A percentile compares a stretch with the other conserved stretches of the same genome.
phyloP scores from a whole-genome alignment of 345 rosid species.

The Brassica juncea region DNA sequence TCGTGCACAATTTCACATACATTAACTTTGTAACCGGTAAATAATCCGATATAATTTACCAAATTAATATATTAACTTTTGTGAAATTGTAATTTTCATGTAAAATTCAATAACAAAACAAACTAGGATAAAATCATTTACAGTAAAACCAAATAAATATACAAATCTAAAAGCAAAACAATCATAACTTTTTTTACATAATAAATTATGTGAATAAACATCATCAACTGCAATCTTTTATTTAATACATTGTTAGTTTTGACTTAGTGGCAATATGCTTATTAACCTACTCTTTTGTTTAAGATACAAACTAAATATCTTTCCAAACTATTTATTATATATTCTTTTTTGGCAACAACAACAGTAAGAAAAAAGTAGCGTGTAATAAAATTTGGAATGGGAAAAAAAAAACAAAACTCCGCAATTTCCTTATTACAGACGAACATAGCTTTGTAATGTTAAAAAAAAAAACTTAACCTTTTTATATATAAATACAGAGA shows the following conservation, averaged over 20 bases:
- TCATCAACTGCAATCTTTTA: not conserved
- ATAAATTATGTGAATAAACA: not conserved
- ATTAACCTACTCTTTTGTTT: not conserved
- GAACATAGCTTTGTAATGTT: conserved; percentile 1
- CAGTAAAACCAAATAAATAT: not conserved
- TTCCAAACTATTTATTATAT: not conserved
- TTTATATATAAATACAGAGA: conserved; percentile 7
- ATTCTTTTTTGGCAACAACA: not conserved
- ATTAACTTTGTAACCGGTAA: not conserved
- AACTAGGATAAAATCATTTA: not conserved
- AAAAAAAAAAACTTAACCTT: not conserved
- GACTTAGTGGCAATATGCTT: not conserved
- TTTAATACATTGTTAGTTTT: not conserved
- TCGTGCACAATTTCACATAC: not conserved
- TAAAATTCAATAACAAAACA: not conserved
- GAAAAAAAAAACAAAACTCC: not conserved
- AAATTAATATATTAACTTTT: not conserved
- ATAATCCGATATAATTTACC: not conserved
- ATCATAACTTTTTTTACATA: not conserved
- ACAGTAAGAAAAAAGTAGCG: not conserved
- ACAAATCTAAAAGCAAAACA: not conserved
- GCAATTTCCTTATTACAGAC: conserved; percentile 22
- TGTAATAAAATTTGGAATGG: conserved; percentile 7
- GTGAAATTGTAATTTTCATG: not conserved
- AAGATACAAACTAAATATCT: not conserved